These are phyloP conservation scores for Osmozyma mogii DNA, from an alignment of 805 yeast species.

Conservation along the genomic window DNA sequence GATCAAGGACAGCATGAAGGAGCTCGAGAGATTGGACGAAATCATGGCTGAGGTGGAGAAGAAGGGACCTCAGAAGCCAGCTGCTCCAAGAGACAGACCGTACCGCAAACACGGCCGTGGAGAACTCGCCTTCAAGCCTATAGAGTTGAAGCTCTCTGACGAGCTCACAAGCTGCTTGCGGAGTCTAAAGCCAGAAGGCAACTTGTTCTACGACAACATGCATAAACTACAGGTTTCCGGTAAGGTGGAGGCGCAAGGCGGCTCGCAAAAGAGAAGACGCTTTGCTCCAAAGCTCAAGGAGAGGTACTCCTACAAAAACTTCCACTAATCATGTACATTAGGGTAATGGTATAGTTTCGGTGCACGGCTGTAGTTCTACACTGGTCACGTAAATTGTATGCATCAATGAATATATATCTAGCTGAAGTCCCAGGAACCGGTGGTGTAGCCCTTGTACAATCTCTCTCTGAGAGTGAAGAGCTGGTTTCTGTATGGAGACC, in stretches of 20 bases:
- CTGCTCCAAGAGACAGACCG: conserved; percentile 25
- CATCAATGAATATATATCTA: too few species aligned
- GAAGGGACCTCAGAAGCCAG: conserved; percentile 25
- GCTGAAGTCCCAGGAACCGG: conserved; percentile 38
- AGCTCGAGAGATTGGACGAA: conserved; percentile 36
- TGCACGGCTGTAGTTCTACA: not conserved
- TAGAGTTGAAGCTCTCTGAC: conserved; percentile 78
- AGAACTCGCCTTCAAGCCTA: conserved; percentile 32
- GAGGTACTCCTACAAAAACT: conserved; percentile 91
- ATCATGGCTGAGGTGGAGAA: conserved; percentile 23
- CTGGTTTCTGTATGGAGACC: conserved; percentile 41
- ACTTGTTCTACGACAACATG: conserved; percentile 74
- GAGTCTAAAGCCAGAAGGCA: conserved; percentile 85
- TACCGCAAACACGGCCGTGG: conserved; percentile 31
- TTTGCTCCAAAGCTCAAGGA: conserved; percentile 74
- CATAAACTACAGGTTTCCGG: conserved; percentile 78
- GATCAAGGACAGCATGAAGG: conserved; percentile 52
- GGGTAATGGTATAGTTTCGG: not conserved
- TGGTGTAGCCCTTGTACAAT: conserved; percentile 38
- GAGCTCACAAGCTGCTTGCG: conserved; percentile 84
- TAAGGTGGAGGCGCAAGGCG: conserved; percentile 75
- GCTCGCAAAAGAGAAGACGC: conserved; percentile 55
- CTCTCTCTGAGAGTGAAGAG: conserved; percentile 39
- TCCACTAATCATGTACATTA: conserved; percentile 37
- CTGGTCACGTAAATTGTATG: too few species aligned